Evolutionary conservation across 805 yeast genomes (phyloP).

Genomic region (Wickerhamomyces kurtzmanii): DNA sequence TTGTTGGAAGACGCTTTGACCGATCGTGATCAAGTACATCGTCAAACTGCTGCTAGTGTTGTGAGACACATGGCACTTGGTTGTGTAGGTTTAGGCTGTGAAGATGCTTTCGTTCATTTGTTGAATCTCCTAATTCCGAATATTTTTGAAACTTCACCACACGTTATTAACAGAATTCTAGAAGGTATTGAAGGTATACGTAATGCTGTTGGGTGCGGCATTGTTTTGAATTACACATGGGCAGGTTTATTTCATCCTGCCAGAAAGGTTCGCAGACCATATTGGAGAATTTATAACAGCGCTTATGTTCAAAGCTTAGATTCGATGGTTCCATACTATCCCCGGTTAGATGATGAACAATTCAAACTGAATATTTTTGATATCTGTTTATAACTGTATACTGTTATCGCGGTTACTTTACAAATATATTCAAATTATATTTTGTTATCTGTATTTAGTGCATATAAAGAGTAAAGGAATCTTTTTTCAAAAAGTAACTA

Average conservation of each 20-base stretch:
- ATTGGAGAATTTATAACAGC: constrained; percentile 76
- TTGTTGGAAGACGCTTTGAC: constrained; percentile 82
- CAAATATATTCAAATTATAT: no score
- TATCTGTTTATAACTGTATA: constrained; percentile 6
- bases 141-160: constrained; percentile 90
- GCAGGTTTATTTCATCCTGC: constrained; percentile 94
- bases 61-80: constrained; percentile 75
- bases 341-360: constrained; percentile 31
- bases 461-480: neutral
- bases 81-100: constrained; percentile 64
- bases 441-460: no score
- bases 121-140: constrained; percentile 82
- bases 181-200: constrained; percentile 74
- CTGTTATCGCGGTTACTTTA: no score
- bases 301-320: constrained; percentile 70
- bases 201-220: constrained; percentile 66
- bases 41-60: constrained; percentile 92
- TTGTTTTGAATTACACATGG: constrained; percentile 67
- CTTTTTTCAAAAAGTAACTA: no score
- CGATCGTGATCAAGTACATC: constrained; percentile 83
- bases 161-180: constrained; percentile 72
- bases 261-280: constrained; percentile 69
- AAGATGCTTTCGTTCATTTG: constrained; percentile 76
- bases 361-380: constrained; percentile 13
- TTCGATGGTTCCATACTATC: constrained; percentile 76